Conservation (phyloP, 2,329 filamentous ascomycete species). For the Orbilia oligospora region DNA sequence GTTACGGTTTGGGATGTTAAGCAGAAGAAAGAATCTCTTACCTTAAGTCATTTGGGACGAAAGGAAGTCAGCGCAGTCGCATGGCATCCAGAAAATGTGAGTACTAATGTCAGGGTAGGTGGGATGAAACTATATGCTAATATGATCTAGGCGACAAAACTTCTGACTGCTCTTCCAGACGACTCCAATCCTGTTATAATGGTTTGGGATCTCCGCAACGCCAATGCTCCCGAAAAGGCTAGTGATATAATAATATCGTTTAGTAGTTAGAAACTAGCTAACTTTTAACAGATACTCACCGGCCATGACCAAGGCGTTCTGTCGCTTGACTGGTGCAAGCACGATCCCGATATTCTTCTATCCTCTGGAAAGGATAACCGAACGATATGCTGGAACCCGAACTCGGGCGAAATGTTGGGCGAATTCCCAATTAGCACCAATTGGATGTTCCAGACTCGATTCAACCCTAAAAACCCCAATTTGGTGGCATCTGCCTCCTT, state of each 20-base stretch:
- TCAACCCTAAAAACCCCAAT: slow-evolving; percentile 92
- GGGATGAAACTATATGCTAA: slow-evolving; percentile 52
- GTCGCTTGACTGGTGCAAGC: slow-evolving; percentile 93
- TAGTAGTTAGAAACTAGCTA: slow-evolving; percentile 58
- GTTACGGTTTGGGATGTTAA: slow-evolving; percentile 99
- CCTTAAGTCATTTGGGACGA: slow-evolving; percentile 87
- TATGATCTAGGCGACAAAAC: slow-evolving; percentile 79
- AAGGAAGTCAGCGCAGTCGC: slow-evolving; percentile 96
- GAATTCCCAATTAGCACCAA: slow-evolving; percentile 99
- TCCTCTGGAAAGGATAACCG: slow-evolving; percentile 98
- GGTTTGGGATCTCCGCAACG: slow-evolving; percentile 95
- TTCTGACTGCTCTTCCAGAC: slow-evolving; percentile 90
- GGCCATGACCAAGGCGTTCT: slow-evolving; percentile 96
- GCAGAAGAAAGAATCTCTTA: slow-evolving; percentile 96
- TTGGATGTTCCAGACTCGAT: slow-evolving; percentile 96
- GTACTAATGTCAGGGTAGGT: neutral
- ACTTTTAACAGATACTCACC: slow-evolving; percentile 75
- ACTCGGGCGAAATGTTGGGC: slow-evolving; percentile 87
- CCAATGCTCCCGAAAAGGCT: slow-evolving; percentile 85
- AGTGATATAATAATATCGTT: slow-evolving; percentile 41
- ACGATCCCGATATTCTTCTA: slow-evolving; percentile 88
- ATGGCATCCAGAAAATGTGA: slow-evolving; percentile 91
- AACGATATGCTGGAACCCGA: slow-evolving; percentile 95
- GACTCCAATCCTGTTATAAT: slow-evolving; percentile 90
- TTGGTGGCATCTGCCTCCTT: slow-evolving; percentile 96